Evolutionary conservation across 352 stramenopile genomes (phyloP).

Genomic region (Phytophthora kernoviae): DNA sequence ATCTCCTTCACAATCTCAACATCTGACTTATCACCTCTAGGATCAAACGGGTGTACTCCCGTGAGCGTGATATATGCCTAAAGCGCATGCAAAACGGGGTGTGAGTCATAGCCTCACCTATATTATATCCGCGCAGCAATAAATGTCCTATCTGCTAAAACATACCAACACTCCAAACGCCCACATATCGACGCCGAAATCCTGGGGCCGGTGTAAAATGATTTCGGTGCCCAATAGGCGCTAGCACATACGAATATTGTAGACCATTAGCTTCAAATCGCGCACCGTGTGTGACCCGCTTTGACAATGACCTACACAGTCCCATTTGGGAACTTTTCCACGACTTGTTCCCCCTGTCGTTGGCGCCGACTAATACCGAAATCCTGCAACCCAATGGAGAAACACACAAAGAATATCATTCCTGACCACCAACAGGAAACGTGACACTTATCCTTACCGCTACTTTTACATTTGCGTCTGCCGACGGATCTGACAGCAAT

Average conservation of each 20-base stretch:
- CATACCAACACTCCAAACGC: constrained; percentile 75
- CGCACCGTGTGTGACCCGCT: not conserved
- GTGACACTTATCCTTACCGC: constrained; percentile 38
- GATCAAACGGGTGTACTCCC: constrained; percentile 78
- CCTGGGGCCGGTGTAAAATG: constrained; percentile 67
- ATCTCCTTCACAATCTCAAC: constrained; percentile 72
- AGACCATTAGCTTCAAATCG: not conserved
- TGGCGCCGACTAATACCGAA: constrained; percentile 69
- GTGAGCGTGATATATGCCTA: constrained; percentile 80
- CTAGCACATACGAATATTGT: constrained; percentile 25
- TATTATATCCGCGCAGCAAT: not conserved
- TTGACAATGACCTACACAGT: constrained; percentile 51
- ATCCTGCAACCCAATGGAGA: constrained; percentile 39
- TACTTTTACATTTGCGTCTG: constrained; percentile 69
- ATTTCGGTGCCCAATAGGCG: constrained; percentile 86
- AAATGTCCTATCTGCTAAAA: not conserved
- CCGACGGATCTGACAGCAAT: constrained; percentile 60
- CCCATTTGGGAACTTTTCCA: constrained; percentile 64
- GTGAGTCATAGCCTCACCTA: not conserved
- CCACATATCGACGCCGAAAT: constrained; percentile 82
- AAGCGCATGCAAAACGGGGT: not conserved
- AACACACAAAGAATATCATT: constrained; percentile 3
- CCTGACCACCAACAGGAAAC: not conserved
- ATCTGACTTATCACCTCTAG: constrained; percentile 69
- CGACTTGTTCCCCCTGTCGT: constrained; percentile 42